These are phyloP conservation scores for Lepidium aucheri DNA, from an alignment of 345 rosid species.

Conservation along the genomic window DNA sequence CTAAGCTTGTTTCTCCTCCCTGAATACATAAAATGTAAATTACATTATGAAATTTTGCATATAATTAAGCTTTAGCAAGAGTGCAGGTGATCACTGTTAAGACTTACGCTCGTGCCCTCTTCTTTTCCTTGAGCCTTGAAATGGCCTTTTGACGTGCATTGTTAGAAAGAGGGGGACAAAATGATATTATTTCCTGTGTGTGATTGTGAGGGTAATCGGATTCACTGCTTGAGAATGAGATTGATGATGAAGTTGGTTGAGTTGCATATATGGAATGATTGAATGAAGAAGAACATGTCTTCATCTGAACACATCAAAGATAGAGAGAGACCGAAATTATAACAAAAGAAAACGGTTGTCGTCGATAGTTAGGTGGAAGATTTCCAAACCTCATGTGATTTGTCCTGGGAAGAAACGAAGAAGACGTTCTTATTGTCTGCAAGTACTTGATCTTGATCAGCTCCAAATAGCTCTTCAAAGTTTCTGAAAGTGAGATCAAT, in stretches of 20 bases:
- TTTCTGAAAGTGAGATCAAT: conserved; percentile 64
- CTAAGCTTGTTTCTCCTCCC: conserved; percentile 25
- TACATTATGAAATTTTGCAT: not conserved
- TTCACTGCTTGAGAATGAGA: conserved; percentile 34
- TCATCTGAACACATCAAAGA: conserved; percentile 11
- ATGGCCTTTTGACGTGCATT: conserved; percentile 36
- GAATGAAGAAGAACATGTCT: conserved; percentile 20
- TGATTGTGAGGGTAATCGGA: conserved; percentile 28
- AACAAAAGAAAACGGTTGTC: not conserved
- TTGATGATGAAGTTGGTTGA: conserved; percentile 32
- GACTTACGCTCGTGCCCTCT: conserved; percentile 51
- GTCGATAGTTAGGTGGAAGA: not conserved
- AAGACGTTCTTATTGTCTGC: conserved; percentile 25
- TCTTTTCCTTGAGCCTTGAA: conserved; percentile 56
- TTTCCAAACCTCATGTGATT: conserved; percentile 24
- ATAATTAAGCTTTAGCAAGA: not conserved
- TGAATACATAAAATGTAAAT: conserved; percentile 1
- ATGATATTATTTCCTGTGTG: conserved; percentile 29
- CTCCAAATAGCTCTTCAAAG: conserved; percentile 75
- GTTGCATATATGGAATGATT: conserved; percentile 18
- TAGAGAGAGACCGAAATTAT: not conserved
- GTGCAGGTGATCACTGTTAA: not conserved
- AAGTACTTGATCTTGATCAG: conserved; percentile 40
- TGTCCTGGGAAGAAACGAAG: not conserved
- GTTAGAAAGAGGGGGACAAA: conserved; percentile 27